Evolutionary conservation across 331 rosid genomes (phyloP), one percentile per base, ranked within the genome.

Genomic region (Acacia pycnantha): DNA sequence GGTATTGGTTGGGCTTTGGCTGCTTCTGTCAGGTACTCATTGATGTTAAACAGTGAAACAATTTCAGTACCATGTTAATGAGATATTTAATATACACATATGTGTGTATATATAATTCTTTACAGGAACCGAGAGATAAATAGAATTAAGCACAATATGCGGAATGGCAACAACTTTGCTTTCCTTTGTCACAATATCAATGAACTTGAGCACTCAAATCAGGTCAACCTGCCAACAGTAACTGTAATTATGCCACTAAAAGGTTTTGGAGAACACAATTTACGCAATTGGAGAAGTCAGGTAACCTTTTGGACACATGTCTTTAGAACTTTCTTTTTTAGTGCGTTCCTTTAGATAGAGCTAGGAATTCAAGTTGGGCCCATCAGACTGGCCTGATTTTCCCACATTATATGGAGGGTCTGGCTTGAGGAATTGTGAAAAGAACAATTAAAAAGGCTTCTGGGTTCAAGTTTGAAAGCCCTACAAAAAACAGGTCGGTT

Each of bases 201-300:
- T 68, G 92, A 94, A 78, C 98, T 96, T 58, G 97, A 96, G 87
- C 99, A 96, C 89, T 84, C 87, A 70, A 81, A 86, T 87, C 99
- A 96, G 91, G 87, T 88, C 87, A 90, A 88, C 80, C 91, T 92
- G 74, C 98, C 97, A 41, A 87, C 93, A 79, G 98, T 96, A 69
- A 78, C 98, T 7, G 87, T 96, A 82, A 88, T 96, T 72, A 94
- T 96, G 99, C 99, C 98, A 66, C 86, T 94, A 76, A 96, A 96
- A 84, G 98, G 99, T 53, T 96, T 91, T 87, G 99, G 99, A 82
- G 99, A 92, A 85, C 97, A 96, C 87, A 96, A 96, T 84, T 89
- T 94, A 56, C 97, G 90, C 82, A 96, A 96, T 48, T 94, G 99
- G 98, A 92, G 92, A 87, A 92, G 91, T 79, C 99, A 96, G 97